These are phyloP conservation scores for Cutaneotrichosporon sp. DNA, from an alignment of 1,284 basidiomycete species.

Conservation along the genomic window DNA sequence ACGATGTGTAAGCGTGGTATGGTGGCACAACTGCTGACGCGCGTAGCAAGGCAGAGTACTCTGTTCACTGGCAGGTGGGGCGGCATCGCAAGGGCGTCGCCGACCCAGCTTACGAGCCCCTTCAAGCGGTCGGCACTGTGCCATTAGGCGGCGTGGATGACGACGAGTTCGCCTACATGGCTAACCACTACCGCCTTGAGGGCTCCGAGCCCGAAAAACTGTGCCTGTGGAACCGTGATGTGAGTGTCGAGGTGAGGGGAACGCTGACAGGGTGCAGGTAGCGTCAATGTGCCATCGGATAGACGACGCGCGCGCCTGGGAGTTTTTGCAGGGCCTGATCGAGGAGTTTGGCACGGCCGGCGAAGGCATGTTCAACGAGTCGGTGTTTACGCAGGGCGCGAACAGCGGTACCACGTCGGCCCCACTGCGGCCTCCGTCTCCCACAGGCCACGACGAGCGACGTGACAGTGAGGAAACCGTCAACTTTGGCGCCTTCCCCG, in stretches of 20 bases:
- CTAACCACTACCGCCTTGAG: constrained; percentile 62
- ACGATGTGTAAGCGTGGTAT: constrained; percentile 61
- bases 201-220: constrained; percentile 54
- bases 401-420: neutral
- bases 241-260: constrained; percentile 10
- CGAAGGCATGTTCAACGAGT: constrained; percentile 26
- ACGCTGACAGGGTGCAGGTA: constrained; percentile 50
- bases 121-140: constrained; percentile 34
- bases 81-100: constrained; percentile 33
- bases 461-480: neutral
- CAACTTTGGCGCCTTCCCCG: neutral
- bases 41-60: constrained; percentile 54
- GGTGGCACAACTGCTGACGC: neutral
- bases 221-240: constrained; percentile 47
- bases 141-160: constrained; percentile 46
- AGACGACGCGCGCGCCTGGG: constrained; percentile 65
- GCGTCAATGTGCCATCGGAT: constrained; percentile 59
- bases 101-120: constrained; percentile 43
- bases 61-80: constrained; percentile 44
- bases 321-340: constrained; percentile 59
- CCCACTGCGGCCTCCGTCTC: constrained; percentile 2
- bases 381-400: constrained; percentile 10
- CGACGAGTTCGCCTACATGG: constrained; percentile 59
- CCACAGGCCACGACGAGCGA: neutral
- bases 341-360: constrained; percentile 35